Evolutionary conservation across 768 basidiomycete species (phyloP), one percentile per base, ranked within the genome.

Genomic region (Boletus reticulatus): DNA sequence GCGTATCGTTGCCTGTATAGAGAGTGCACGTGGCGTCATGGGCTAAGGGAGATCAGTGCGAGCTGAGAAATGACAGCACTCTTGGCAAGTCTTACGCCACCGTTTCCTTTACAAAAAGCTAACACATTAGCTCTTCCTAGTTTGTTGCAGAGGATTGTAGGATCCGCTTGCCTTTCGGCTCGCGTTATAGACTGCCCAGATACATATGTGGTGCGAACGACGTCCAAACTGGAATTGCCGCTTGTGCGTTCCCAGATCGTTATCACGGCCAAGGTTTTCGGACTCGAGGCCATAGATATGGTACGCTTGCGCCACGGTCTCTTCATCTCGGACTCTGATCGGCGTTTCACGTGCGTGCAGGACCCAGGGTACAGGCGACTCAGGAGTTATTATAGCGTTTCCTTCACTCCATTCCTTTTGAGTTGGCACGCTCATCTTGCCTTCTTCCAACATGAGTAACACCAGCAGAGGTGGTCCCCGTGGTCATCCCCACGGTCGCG

Each of bases 121-220:
- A 19, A 48, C 10, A 43, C n/a, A 11, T 19, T 34, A 32, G 11
- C 27, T 1, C 17, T 7, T 10, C 29, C 19, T 61, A 96, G 94
- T 98, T 97, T 69, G 94, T 91, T 3, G 92, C 94, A 20, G 94
- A 98, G 75, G 94, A 98, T 64, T 96, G 92, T 94, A 70, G 59
- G 80, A 66, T 20, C 42, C 13, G 4, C 43, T 56, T 55, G 17
- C 38, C 20, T 31, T 55, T 44, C 13, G n/a, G 46, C 17, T 53
- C 38, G 20, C 39, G 34, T n/a, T 37, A 3, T 55, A 96, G 93
- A 92, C 69, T 97, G 95, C 63, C 94, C 94, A 1, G 89, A 94
- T 66, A 89, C 93, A 4, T 84, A 84, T 6, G 86, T 97, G 50
- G 80, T 88, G 34, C 84, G 95, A 27, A 87, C 94, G 7, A 62